Conservation (phyloP, 2,329 filamentous ascomycete genomes). For the Colletotrichum liriopes region DNA sequence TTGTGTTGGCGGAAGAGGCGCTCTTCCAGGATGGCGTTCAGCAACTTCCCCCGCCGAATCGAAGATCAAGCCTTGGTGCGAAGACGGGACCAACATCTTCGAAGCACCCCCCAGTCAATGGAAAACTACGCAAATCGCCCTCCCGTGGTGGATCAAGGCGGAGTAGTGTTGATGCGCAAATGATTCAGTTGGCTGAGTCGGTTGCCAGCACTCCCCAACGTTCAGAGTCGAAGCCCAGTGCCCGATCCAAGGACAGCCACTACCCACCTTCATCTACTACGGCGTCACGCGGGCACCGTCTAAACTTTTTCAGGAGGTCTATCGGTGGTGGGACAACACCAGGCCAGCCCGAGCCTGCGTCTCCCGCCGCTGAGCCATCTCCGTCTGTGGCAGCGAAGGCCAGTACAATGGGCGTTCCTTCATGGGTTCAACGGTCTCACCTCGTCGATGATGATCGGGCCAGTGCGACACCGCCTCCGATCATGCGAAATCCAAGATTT, state of each 20-base stretch:
- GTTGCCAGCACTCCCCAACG: constrained; percentile 45
- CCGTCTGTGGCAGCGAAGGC: constrained; percentile 32
- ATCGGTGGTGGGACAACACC: constrained; percentile 54
- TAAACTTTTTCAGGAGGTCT: constrained; percentile 69
- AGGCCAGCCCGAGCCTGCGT: constrained; percentile 44
- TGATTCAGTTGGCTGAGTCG: constrained; percentile 46
- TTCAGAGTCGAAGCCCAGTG: constrained; percentile 49
- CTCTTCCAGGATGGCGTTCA: constrained; percentile 54
- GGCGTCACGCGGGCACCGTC: constrained; percentile 59
- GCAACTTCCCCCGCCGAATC: constrained; percentile 65
- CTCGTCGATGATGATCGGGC: constrained; percentile 59
- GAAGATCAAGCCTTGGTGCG: constrained; percentile 69
- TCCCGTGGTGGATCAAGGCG: constrained; percentile 44
- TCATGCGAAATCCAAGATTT: constrained; percentile 60
- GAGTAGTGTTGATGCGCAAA: constrained; percentile 52
- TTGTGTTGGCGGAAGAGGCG: constrained; percentile 60
- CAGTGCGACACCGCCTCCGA: constrained; percentile 71
- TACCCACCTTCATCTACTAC: constrained; percentile 68
- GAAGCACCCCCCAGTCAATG: constrained; percentile 40
- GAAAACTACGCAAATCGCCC: constrained; percentile 48
- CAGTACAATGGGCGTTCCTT: constrained; percentile 56
- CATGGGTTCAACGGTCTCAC: constrained; percentile 56
- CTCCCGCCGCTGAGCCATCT: constrained; percentile 39
- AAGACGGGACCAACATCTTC: constrained; percentile 56
- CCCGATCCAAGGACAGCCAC: constrained; percentile 48